phyloP scores from a whole-genome alignment of 2,329 filamentous ascomycete species.

The Fusarium phyllophilum region DNA sequence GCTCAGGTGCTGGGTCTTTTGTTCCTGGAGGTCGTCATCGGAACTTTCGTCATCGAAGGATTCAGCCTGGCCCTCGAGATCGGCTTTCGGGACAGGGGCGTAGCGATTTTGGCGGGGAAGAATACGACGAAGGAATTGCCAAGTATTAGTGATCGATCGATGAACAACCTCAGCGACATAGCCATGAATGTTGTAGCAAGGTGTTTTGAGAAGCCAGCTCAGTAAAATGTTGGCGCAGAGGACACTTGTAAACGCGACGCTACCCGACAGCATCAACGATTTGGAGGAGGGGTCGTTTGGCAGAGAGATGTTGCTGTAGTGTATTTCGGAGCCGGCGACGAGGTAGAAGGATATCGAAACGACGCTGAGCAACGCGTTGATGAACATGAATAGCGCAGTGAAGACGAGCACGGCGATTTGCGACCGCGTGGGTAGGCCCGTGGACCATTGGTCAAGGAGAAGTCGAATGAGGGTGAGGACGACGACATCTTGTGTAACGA shows the following conservation, averaged over 20 bases:
- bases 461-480: slow-evolving; percentile 47
- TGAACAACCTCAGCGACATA: slow-evolving; percentile 42
- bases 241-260: slow-evolving; percentile 42
- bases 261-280: slow-evolving; percentile 46
- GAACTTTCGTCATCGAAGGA: not conserved
- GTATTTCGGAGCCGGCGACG: slow-evolving; percentile 48
- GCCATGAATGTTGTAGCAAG: slow-evolving; percentile 30
- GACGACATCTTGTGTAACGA: slow-evolving; percentile 49
- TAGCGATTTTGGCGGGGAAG: slow-evolving; percentile 14
- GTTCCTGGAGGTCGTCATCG: not conserved
- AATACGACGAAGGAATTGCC: slow-evolving; percentile 8
- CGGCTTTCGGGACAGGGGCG: slow-evolving; percentile 26
- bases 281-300: slow-evolving; percentile 46
- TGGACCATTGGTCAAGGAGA: slow-evolving; percentile 44
- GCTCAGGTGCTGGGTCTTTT: not conserved
- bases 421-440: slow-evolving; percentile 7
- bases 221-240: slow-evolving; percentile 19
- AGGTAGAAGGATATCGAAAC: slow-evolving; percentile 46
- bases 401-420: slow-evolving; percentile 17
- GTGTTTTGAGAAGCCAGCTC: slow-evolving; percentile 44
- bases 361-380: slow-evolving; percentile 19
- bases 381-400: slow-evolving; percentile 22
- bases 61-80: not conserved
- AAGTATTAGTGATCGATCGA: slow-evolving; percentile 34
- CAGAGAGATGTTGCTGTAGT: slow-evolving; percentile 49